These are phyloP conservation scores for Dactylellina haptotyla DNA, from an alignment of 2,329 filamentous ascomycete species.

Conservation along the genomic window DNA sequence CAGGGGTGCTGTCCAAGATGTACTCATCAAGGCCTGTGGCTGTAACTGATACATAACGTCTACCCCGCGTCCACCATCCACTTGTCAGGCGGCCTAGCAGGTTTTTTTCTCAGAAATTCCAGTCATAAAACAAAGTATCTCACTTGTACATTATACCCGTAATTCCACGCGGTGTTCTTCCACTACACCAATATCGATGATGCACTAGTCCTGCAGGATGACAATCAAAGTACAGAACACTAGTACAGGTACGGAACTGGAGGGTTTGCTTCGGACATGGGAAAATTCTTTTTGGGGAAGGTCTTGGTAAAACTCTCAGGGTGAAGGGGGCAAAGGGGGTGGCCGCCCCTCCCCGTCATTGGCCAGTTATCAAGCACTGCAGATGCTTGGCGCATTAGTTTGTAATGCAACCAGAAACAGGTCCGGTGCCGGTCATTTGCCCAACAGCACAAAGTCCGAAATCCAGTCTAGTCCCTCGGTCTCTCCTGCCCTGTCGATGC, in stretches of 20 bases:
- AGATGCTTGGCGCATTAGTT: slow-evolving; percentile 51
- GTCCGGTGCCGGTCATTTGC: slow-evolving; percentile 53
- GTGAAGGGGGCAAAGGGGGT: slow-evolving; percentile 43
- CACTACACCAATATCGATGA: slow-evolving; percentile 40
- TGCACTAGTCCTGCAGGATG: slow-evolving; percentile 53
- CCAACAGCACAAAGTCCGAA: slow-evolving; percentile 43
- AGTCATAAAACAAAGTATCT: slow-evolving; percentile 38
- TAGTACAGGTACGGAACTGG: slow-evolving; percentile 46
- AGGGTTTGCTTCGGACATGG: slow-evolving; percentile 45
- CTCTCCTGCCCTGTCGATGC: slow-evolving; percentile 52
- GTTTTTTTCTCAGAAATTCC: slow-evolving; percentile 33
- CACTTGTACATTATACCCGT: slow-evolving; percentile 49
- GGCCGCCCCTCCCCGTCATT: slow-evolving; percentile 28
- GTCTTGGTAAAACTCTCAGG: slow-evolving; percentile 49
- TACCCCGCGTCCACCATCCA: slow-evolving; percentile 38
- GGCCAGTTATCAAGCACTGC: slow-evolving; percentile 25
- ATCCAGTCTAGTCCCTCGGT: slow-evolving; percentile 48
- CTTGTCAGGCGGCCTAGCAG: slow-evolving; percentile 8
- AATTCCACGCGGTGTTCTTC: slow-evolving; percentile 27
- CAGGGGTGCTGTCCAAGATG: slow-evolving; percentile 28
- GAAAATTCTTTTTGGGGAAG: slow-evolving; percentile 53
- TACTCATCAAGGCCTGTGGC: slow-evolving; percentile 17
- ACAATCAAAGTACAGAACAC: slow-evolving; percentile 46
- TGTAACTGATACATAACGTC: slow-evolving; percentile 50
- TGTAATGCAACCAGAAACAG: slow-evolving; percentile 52